Percentiles rank a stretch among this genome's conserved stretches.
These are phyloP conservation scores for Betula pendula DNA, from an alignment of 306 rosid genomes.

Conservation along the genomic window DNA sequence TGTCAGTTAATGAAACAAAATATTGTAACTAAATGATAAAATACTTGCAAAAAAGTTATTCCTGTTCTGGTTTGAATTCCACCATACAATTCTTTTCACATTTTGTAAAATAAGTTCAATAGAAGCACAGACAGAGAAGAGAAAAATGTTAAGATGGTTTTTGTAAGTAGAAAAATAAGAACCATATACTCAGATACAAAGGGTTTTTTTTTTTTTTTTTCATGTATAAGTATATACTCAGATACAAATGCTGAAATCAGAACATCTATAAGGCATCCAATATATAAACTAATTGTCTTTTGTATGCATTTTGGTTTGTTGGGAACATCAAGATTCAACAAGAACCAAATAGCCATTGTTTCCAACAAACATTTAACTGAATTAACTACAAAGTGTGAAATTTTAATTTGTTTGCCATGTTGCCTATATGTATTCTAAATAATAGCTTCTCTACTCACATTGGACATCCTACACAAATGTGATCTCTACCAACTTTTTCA, in stretches of 20 bases:
- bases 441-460: neutral
- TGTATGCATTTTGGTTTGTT: neutral
- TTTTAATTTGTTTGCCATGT: neutral
- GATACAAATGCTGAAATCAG: neutral
- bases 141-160: neutral
- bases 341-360: neutral
- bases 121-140: neutral
- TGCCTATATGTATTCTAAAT: neutral
- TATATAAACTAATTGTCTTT: neutral
- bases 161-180: neutral
- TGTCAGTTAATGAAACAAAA: conserved; percentile 28
- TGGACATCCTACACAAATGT: neutral
- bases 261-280: neutral
- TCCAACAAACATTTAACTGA: too few relatives aligned
- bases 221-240: neutral
- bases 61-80: neutral
- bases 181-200: neutral
- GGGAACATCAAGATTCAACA: neutral
- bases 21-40: neutral
- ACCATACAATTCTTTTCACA: neutral
- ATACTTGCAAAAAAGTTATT: neutral
- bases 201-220: too few relatives aligned
- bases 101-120: neutral
- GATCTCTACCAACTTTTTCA: neutral
- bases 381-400: neutral